A percentile compares a stretch with the other conserved stretches of the same genome.
These are phyloP conservation scores for Tephrocybe sp. DNA, from an alignment of 768 basidiomycete species.

Conservation along the genomic window DNA sequence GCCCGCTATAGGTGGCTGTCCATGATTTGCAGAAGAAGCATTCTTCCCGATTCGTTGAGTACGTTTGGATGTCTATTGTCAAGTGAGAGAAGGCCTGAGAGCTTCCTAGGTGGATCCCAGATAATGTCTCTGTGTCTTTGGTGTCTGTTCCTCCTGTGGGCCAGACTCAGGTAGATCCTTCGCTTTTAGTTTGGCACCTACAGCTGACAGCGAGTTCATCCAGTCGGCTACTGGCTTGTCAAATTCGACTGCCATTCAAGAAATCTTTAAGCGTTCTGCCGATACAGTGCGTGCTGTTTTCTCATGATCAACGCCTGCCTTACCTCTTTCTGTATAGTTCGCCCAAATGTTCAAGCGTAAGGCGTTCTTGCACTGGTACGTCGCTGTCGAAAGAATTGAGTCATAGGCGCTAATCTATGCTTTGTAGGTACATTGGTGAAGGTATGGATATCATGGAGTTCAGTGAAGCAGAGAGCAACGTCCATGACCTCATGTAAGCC, in stretches of 20 bases:
- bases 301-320: neutral
- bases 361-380: conserved; percentile 83
- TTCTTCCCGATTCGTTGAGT: conserved; percentile 80
- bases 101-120: conserved; percentile 75
- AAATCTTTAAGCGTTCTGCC: conserved; percentile 75
- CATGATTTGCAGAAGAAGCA: conserved; percentile 74
- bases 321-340: conserved; percentile 45
- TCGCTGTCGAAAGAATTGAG: neutral
- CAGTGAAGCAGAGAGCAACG: conserved; percentile 84
- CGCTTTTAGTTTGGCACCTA: neutral
- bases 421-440: conserved; percentile 71
- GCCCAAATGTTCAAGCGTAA: conserved; percentile 76
- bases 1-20: conserved; percentile 53
- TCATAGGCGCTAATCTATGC: neutral
- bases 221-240: conserved; percentile 69
- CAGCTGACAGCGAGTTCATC: neutral
- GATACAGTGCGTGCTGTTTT: conserved; percentile 40
- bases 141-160: conserved; percentile 85
- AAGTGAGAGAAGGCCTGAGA: neutral
- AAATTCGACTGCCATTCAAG: conserved; percentile 84
- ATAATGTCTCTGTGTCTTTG: conserved; percentile 82
- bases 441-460: conserved; percentile 91
- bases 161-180: conserved; percentile 53
- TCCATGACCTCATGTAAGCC: conserved; percentile 75
- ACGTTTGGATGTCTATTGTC: conserved; percentile 21